Base-by-base conservation (phyloP, 768 basidiomycete genomes). In the Rhizopogon roseolus region DNA sequence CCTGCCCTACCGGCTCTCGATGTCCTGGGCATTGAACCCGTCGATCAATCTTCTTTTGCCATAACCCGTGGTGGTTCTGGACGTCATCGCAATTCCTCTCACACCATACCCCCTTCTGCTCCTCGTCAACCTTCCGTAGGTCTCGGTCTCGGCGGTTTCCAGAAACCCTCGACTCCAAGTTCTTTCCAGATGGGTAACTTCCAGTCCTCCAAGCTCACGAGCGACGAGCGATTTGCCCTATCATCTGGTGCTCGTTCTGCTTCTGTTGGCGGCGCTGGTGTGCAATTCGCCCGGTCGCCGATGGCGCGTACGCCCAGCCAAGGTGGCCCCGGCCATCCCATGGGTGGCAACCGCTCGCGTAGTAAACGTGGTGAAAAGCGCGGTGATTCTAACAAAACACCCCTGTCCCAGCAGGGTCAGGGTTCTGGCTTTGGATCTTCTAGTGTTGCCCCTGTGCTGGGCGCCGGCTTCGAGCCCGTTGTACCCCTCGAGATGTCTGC, bases 1-100 rank as follows among this genome's bases (percentile, higher is more conserved):
- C 93, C 91, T 51, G 78, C 81, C 52, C 85, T 98, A 27, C 93
- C 93, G 39, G 83, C 92, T 56, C 80, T 98, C 52, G 93, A 93
- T 59, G 86, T 88, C 9, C 87, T 98, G 62, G 96, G 96, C 52
- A 82, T 98, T 50, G 93, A 94, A 64, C 88, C 90, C 9, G 76
- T 79, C 27, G 81, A 86, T 62, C 78, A 84, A 62, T 57, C 73
- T 45, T 55, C 74, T 46, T 74, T 77, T 64, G 57, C 63, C 4
- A 79, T 86, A 69, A 69, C 71, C 48, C 85, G 89, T 52, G 80
- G 82, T 50, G 79, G 84, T 32, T 88, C 87, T 28, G 83, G 84
- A 36, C 80, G 84, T 10, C 80, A 82, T 60, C 75, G 81, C 3
- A 72, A 74, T 27, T 63, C 74, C 7, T 71, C 81, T 5, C 71